Percentiles rank a stretch among this genome's conserved stretches.
These are phyloP conservation scores for Carpediemonas membranifera DNA, from an alignment of 78 protist species.

Conservation along the genomic window DNA sequence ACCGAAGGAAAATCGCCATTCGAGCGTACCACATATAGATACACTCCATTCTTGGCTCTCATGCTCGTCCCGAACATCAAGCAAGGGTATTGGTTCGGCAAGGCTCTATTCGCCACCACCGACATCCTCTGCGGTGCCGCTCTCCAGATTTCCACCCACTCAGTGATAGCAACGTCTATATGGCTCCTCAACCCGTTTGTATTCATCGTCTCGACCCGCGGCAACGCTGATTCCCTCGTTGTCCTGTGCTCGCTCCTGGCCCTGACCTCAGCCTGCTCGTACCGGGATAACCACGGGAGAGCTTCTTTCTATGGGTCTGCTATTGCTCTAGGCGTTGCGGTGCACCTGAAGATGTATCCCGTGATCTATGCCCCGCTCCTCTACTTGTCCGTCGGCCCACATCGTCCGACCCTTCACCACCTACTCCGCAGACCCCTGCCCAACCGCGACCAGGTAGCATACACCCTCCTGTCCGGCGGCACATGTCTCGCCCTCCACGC, in stretches of 20 bases:
- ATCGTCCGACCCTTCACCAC: too few relatives aligned
- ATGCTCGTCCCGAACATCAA: background rate
- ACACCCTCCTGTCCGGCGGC: too few relatives aligned
- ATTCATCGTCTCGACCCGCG: constrained; percentile 76
- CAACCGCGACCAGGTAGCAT: too few relatives aligned
- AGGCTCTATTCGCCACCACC: constrained; percentile 49
- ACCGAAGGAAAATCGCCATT: constrained; percentile 68
- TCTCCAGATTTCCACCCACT: constrained; percentile 15
- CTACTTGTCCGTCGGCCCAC: too few relatives aligned
- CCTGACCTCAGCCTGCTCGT: constrained; percentile 35
- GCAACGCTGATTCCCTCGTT: constrained; percentile 76
- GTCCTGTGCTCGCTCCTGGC: constrained; percentile 54
- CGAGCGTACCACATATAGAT: constrained; percentile 74
- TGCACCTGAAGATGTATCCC: constrained; percentile 81
- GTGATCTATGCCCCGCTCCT: constrained; percentile 58
- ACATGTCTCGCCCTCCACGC: constrained; percentile 1
- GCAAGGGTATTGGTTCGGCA: constrained; percentile 46
- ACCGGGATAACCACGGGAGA: too few relatives aligned
- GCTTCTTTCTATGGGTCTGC: too few relatives aligned
- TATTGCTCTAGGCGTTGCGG: constrained; percentile 66
- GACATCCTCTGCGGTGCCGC: constrained; percentile 58
- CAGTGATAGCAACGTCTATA: constrained; percentile 10
- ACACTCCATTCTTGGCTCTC: constrained; percentile 63
- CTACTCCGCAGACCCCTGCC: too few relatives aligned
- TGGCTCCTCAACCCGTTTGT: constrained; percentile 74